Evolutionary conservation across 2,329 filamentous ascomycete species (phyloP).

Genomic region (Aspergillus uvarum): DNA sequence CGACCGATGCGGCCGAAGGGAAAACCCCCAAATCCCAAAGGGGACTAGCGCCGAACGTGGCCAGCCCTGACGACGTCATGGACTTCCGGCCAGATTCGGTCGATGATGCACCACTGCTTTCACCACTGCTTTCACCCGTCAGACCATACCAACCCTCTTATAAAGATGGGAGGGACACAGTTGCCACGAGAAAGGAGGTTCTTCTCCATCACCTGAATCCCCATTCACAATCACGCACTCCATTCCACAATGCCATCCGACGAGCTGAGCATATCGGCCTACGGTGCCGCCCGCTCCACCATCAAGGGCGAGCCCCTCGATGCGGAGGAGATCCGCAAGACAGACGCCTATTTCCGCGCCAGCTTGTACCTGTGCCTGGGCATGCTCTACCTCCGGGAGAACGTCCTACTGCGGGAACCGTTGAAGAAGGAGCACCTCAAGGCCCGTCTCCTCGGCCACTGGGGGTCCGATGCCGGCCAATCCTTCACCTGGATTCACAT

Average conservation of each 20-base stretch:
- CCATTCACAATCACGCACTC: neutral
- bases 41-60: neutral
- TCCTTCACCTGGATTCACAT: constrained; percentile 81
- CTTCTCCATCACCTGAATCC: neutral
- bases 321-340: constrained; percentile 65
- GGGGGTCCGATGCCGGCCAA: constrained; percentile 77
- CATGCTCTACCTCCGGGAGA: constrained; percentile 77
- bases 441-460: constrained; percentile 71
- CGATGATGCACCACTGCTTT: too few relatives aligned
- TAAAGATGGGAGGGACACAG: too few relatives aligned
- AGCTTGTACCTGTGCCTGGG: constrained; percentile 73
- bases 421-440: constrained; percentile 71
- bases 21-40: neutral
- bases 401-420: constrained; percentile 69
- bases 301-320: constrained; percentile 62
- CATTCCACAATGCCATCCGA: neutral
- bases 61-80: neutral
- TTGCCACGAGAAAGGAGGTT: too few relatives aligned
- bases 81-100: neutral
- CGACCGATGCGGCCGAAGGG: neutral
- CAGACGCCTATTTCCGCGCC: constrained; percentile 71
- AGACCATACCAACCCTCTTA: neutral
- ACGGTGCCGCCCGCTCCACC: constrained; percentile 65
- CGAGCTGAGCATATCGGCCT: constrained; percentile 60
- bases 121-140: neutral